Base-by-base conservation (phyloP, 768 basidiomycete species). In the Pulveroboletus sp. region DNA sequence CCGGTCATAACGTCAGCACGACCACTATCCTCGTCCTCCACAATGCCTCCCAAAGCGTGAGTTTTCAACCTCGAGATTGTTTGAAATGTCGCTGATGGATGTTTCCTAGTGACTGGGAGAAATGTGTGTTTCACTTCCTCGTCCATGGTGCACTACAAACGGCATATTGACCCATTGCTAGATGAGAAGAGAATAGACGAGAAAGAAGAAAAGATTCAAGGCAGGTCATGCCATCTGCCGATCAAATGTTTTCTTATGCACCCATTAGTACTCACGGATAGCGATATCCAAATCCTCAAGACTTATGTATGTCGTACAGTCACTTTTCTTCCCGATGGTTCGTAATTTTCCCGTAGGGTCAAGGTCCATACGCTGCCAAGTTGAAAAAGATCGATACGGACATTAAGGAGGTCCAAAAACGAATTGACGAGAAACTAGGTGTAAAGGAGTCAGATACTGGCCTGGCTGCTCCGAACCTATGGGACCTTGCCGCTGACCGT, bases 391-490 rank as follows among this genome's bases (percentile, higher is more conserved):
- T 85, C 5, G 95, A 98, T 59, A 72, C 76, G 44, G 96, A 98
- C 65, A 91, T 98, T 57, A 93, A 93, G 62, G 92, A 95, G 41
- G 86, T 96, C 35, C 95, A 95, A 74, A 93, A 94, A 66, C 84
- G 93, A 33, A 94, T 99, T 49, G 95, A 98, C 60, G 95, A 98
- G 76, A 93, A 92, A 68, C 89, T 99, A 55, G 96, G 93, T 54
- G 93, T 98, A 53, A 96, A 97, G 79, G 96, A 99, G 68, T 93
- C 90, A 2, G 96, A 98, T 70, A 99, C 96, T 11, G 96, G 96
- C 42, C 81, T 99, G 47, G 93, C 96, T 2, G 83, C 93, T 9
- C 95, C 96, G 9, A 97, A 98, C 66, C 74, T 98, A 21, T 99
- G 96, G 96, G 96, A 99, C 69, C 81, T 96, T 49, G 80, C 87